Base-by-base conservation (phyloP, 75 land plant species). In the Cryptomeria japonica region DNA sequence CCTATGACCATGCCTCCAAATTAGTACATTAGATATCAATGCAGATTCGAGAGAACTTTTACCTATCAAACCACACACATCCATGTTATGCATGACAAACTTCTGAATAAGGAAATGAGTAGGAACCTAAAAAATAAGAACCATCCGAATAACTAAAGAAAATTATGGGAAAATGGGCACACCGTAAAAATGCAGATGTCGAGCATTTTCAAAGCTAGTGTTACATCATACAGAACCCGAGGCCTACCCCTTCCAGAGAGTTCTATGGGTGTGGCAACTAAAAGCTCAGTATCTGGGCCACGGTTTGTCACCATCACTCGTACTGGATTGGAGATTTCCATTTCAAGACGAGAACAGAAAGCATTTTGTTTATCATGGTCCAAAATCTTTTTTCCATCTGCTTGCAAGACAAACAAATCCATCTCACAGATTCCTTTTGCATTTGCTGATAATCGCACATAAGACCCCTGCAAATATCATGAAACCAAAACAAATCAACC, bases 251-350 rank as follows among this genome's bases (percentile, higher is more conserved):
- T 91, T 53, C 99, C 99, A 84, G 87, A 91, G 31, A 90, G 46
- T 89, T 98, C 97, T 44, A 98, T 96, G 22, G 97, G 97, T 83
- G 98, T 95, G 14, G 99, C 99, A 49, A 98, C 97, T 76, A 97
- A 58, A 58, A 98, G 92, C 82, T 98, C 97, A 1, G 96, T 91
- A 77, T 98, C 99, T 19, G 97, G 97, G 6, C 99, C 99, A 49
- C 97, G 93, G 73, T 90, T 92, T 18, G 89, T 89, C 72, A 97
- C 89, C 46, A 86, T 90, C 58, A 97, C 94, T 28, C 99, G 89
- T 25, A 98, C 47, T 1, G 99, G 99, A 87, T 97, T 90, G 46
- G 92, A 88, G 87, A 98, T 90, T 64, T 95, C 99, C 88, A 89
- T 86, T 84, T 87, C 93, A 87, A 98, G 53, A 51, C 93, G 89